Evolutionary conservation across 257 asterid species (phyloP).

Genomic region (Prunella vulgaris): DNA sequence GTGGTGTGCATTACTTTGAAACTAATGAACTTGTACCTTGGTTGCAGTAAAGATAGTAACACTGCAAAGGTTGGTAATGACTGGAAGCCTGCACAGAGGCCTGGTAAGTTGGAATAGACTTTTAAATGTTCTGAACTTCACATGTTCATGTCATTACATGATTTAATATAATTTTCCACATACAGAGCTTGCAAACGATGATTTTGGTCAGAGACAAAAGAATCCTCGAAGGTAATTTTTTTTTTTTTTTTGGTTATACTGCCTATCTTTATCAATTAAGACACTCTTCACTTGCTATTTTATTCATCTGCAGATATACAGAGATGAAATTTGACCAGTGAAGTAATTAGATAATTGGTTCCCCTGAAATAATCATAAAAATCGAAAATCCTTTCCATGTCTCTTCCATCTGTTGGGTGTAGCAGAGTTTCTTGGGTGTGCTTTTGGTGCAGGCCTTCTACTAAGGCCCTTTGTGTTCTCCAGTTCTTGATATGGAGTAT

Average conservation of each 20-base stretch:
- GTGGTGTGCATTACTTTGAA: background rate
- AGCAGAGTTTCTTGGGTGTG: slow-evolving; percentile 53
- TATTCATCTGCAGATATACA: slow-evolving; percentile 66
- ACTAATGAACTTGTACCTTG: slow-evolving; percentile 6
- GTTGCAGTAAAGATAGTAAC: slow-evolving; percentile 72
- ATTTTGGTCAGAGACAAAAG: slow-evolving; percentile 79
- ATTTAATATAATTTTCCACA: background rate
- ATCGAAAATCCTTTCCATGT: slow-evolving; percentile 29
- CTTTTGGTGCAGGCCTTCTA: slow-evolving; percentile 61
- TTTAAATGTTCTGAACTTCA: background rate
- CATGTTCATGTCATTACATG: background rate
- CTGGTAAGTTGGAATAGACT: slow-evolving; percentile 43
- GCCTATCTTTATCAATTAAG: background rate
- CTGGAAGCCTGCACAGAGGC: slow-evolving; percentile 60
- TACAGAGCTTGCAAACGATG: slow-evolving; percentile 62
- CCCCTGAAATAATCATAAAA: slow-evolving; percentile 46
- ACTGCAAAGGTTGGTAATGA: slow-evolving; percentile 46
- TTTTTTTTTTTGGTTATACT: slow-evolving; percentile 3
- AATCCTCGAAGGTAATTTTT: slow-evolving; percentile 74
- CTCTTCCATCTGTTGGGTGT: slow-evolving; percentile 50
- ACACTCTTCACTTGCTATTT: background rate
- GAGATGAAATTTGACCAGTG: slow-evolving; percentile 92
- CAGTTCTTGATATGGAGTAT: slow-evolving; percentile 61
- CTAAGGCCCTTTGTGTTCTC: slow-evolving; percentile 60
- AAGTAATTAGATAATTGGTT: slow-evolving; percentile 34